A percentile compares a stretch with the other conserved stretches of the same genome.
Conservation (phyloP, 2,329 filamentous ascomycete species). For the Teratosphaeria nubilosa region DNA sequence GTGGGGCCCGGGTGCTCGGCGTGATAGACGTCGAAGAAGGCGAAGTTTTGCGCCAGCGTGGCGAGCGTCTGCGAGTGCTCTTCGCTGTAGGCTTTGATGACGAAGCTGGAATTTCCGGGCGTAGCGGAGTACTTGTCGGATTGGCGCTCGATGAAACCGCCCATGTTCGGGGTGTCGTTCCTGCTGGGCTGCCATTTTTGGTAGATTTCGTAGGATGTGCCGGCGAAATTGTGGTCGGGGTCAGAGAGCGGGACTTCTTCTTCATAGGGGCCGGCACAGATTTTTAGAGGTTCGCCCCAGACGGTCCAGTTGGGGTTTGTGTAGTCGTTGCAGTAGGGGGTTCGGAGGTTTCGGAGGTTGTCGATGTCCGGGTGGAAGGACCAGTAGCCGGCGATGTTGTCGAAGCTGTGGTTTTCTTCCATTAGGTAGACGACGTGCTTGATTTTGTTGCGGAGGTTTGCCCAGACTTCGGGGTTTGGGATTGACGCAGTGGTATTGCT, state of each 20-base stretch:
- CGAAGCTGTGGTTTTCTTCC: slow-evolving; percentile 32
- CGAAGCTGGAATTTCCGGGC: slow-evolving; percentile 27
- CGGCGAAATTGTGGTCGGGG: slow-evolving; percentile 24
- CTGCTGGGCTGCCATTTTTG: slow-evolving; percentile 28
- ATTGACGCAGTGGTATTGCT: slow-evolving; percentile 5
- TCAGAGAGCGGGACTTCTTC: slow-evolving; percentile 25
- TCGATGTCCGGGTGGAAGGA: slow-evolving; percentile 29
- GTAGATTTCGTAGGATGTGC: slow-evolving; percentile 24
- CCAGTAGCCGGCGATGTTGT: slow-evolving; percentile 32
- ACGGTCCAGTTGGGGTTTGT: slow-evolving; percentile 31
- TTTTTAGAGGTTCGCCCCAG: slow-evolving; percentile 26
- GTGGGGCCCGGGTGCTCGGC: slow-evolving; percentile 32
- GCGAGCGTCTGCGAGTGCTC: slow-evolving; percentile 27
- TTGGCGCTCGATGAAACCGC: slow-evolving; percentile 30
- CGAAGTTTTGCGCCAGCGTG: slow-evolving; percentile 29
- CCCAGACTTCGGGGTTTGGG: slow-evolving; percentile 5
- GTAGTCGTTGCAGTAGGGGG: slow-evolving; percentile 29
- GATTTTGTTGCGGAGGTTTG: slow-evolving; percentile 11
- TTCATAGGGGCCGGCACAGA: slow-evolving; percentile 28
- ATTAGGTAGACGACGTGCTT: slow-evolving; percentile 28
- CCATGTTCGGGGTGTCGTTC: slow-evolving; percentile 28
- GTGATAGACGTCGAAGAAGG: slow-evolving; percentile 29
- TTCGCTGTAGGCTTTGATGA: slow-evolving; percentile 29
- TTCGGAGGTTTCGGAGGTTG: slow-evolving; percentile 14
- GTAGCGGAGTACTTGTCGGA: slow-evolving; percentile 28